Conservation (phyloP, 2,329 filamentous ascomycete species). For the Fusarium clavum region DNA sequence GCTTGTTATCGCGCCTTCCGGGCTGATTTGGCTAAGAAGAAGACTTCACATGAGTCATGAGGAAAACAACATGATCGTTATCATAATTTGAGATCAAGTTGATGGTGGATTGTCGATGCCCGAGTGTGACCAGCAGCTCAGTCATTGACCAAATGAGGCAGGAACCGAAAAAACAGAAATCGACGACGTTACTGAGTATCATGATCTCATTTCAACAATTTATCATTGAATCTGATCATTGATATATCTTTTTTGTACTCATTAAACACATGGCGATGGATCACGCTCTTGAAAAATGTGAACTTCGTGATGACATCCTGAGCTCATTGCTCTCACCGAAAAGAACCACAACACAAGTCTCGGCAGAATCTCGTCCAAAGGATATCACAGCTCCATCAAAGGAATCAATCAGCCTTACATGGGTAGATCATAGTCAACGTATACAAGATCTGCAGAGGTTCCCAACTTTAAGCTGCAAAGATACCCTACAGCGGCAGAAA, state of each 20-base stretch:
- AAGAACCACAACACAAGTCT: not conserved
- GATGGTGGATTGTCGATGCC: not conserved
- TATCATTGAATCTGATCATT: not conserved
- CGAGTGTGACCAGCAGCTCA: not conserved
- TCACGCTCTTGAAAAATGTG: accelerated
- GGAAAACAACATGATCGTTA: not conserved
- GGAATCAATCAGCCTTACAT: not conserved
- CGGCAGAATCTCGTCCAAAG: not conserved
- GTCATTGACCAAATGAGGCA: not conserved
- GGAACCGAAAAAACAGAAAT: not conserved
- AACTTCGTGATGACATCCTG: not conserved
- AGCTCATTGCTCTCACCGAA: not conserved
- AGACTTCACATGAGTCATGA: not conserved
- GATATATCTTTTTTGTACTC: not conserved
- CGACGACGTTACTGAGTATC: not conserved
- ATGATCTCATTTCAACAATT: not conserved
- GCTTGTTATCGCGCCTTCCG: not conserved
- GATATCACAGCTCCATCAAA: not conserved
- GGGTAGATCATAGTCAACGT: not conserved
- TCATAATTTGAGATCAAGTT: not conserved
- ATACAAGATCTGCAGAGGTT: not conserved
- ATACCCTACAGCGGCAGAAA: not conserved
- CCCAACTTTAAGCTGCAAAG: not conserved
- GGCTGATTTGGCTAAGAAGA: not conserved
- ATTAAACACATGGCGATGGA: not conserved